phyloP scores from a whole-genome alignment of 495 filamentous ascomycete species.

The Penicillium robsamsonii region DNA sequence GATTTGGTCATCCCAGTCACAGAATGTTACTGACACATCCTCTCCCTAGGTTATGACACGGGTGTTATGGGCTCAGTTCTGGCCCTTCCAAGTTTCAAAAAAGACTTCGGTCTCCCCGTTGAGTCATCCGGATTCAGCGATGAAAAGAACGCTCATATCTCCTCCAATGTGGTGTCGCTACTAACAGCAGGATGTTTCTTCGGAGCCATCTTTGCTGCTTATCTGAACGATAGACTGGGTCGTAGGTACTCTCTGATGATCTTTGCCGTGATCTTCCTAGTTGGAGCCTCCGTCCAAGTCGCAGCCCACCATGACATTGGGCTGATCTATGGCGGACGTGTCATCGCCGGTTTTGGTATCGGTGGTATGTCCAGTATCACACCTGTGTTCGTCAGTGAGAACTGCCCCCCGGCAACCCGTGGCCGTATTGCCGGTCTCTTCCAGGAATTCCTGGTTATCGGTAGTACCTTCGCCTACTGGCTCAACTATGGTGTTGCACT shows the following conservation, averaged over 20 bases:
- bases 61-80: conserved; percentile 60
- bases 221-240: conserved; percentile 56
- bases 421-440: conserved; percentile 43
- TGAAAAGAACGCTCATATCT: conserved; percentile 40
- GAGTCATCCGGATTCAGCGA: conserved; percentile 31
- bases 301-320: conserved; percentile 37
- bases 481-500: conserved; percentile 52
- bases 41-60: conserved; percentile 49
- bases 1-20: no score
- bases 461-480: conserved; percentile 42
- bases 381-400: conserved; percentile 51
- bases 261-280: conserved; percentile 55
- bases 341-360: conserved; percentile 43
- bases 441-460: conserved; percentile 32
- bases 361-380: conserved; percentile 49
- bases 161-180: conserved; percentile 60
- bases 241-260: conserved; percentile 57
- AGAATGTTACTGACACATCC: background rate
- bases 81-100: conserved; percentile 53
- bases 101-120: conserved; percentile 49
- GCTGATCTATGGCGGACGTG: conserved; percentile 42
- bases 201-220: conserved; percentile 59
- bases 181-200: conserved; percentile 68
- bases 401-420: conserved; percentile 39
- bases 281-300: conserved; percentile 64